A percentile compares a stretch with the other conserved stretches of the same genome.
Conservation (phyloP, 768 basidiomycete genomes). For the Sporobolomyces roseus region DNA sequence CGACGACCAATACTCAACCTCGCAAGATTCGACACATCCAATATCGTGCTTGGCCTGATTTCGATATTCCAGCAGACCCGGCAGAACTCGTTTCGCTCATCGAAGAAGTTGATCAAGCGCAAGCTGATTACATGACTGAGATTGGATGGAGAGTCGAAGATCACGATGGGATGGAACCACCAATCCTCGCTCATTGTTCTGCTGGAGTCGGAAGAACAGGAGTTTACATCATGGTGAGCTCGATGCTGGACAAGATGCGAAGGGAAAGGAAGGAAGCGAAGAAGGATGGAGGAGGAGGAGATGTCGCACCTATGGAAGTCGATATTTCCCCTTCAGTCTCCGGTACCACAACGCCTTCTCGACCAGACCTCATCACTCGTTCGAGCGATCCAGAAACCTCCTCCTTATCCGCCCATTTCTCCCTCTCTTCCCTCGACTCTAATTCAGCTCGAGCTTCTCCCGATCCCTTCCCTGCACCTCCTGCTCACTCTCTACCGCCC, state of each 20-base stretch:
- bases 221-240: conserved; percentile 72
- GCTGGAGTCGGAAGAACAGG: conserved; percentile 95
- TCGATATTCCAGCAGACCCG: conserved; percentile 86
- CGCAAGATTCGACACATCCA: conserved; percentile 70
- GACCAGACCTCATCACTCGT: conserved; percentile 12
- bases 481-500: neutral
- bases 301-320: conserved; percentile 26
- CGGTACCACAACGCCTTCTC: neutral
- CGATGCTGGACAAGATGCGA: conserved; percentile 67
- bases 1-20: conserved; percentile 1
- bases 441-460: neutral
- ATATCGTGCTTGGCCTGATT: conserved; percentile 92
- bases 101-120: conserved; percentile 59
- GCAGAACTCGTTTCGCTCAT: conserved; percentile 69
- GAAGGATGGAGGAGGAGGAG: neutral
- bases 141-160: conserved; percentile 30
- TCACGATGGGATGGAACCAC: conserved; percentile 46
- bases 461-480: neutral
- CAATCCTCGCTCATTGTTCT: conserved; percentile 80
- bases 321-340: conserved; percentile 7
- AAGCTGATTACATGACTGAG: conserved; percentile 27
- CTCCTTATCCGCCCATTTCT: conserved; percentile 19
- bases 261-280: conserved; percentile 47
- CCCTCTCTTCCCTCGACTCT: conserved; percentile 26
- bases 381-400: conserved; percentile 31